Base-by-base conservation (phyloP, 495 filamentous ascomycete species). In the Podospora didyma region DNA sequence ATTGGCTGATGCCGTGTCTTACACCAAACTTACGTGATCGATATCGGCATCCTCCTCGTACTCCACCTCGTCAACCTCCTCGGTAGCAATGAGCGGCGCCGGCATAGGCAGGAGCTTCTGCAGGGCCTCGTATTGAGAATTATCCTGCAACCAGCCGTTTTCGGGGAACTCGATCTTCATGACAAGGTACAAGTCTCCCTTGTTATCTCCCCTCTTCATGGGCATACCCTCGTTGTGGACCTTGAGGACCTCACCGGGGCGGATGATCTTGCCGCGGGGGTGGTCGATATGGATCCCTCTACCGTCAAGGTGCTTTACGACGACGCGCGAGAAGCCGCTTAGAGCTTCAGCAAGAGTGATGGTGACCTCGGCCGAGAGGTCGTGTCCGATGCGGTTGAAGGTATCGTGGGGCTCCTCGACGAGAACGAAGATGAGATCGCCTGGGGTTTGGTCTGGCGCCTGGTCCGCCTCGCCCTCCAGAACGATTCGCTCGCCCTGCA, bases 381-480 rank as follows among this genome's bases (percentile, higher is more conserved):
- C 92, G 44, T 89, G 75, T 2, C 93, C 94, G 41, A 87, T 86
- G 42, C 94, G 82, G 46, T 82, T 80, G 73, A 97, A 97, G 5
- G 81, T 72, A 1, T 85, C 80, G 69, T 98, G 94, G 22, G 88
- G 82, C 56, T 86, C 82, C 75, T 97, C 91, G 2, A 85, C 80
- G 6, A 98, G 70, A 41, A 85, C 80, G 78, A 98, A 97, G 53
- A 97, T 79, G 58, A 98, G 90, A 64, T 97, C 89, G 47, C 94
- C 94, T 4, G 92, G 95, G 35, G 89, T 90, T 69, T 90, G 87
- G 63, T 90, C 91, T 1, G 94, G 95, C 17, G 86, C 78, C 68
- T 98, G 94, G 63, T 98, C 94, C 9, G 95, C 94, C 74, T 98
- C 95, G 47, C 94, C 93, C 69, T 94, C 86, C 22, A 97, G 75